Base-by-base conservation (phyloP, 345 rosid genomes). In the Bruguiera gymnorhiza region DNA sequence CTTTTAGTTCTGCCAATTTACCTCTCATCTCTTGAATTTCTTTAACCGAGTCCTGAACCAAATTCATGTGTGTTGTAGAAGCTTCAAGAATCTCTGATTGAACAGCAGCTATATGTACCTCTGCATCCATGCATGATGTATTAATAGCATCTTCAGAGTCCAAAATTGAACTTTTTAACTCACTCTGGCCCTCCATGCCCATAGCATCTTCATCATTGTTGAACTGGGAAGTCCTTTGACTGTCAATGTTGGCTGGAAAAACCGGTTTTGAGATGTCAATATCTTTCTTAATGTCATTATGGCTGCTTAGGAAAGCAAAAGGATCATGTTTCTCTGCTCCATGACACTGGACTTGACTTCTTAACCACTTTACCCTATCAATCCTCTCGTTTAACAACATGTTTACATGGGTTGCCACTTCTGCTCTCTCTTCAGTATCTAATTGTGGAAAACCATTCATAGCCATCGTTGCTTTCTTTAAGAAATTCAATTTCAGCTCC, bases 401-500 rank as follows among this genome's bases (percentile, higher is more conserved):
- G 73, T 69, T 73, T 81, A 79, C 65, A 52, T 59, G 67, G 67
- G 78, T 63, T 64, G 62, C 70, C 65, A 80, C 88, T 21, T 78
- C 84, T 73, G 73, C 72, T 57, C 69, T 72, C 67, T 67, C 80
- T 67, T 76, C 83, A 63, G 64, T 70, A 51, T 71, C 79, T 66
- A 56, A 71, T 63, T 78, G 79, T 67, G 78, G 88, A 77, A 76
- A 68, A 70, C 81, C 83, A 74, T 76, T 86, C 72, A 93, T 84
- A 69, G 84, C 86, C 53, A 84, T 65, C 39, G 92, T 78, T 70
- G 96, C 96, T 53, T 82, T 88, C 79, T 86, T 89, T 80, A 93
- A 81, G 66, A 85, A 82, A 79, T 72, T 81, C 67, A 91, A 77
- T 80, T 86, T 93, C 79, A 83, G 76, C 70, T 91, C 91, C 98